Evolutionary conservation across 441 rosid genomes (phyloP).

Genomic region (Populus tomentosa): DNA sequence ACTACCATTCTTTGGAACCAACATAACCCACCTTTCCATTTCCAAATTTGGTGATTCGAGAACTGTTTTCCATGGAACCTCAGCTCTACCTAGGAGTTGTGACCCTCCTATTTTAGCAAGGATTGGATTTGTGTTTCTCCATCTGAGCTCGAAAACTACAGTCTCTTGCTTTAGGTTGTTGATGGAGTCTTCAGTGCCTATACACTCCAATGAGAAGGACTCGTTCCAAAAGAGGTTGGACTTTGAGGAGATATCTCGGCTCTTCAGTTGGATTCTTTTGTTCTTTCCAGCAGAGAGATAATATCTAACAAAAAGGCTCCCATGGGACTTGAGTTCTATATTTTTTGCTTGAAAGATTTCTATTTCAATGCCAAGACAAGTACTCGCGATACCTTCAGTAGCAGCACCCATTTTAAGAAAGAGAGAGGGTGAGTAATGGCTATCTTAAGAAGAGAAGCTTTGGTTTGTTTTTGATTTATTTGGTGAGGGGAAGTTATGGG

Average conservation of each 20-base stretch:
- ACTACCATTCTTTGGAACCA: constrained; percentile 23
- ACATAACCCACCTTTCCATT: constrained; percentile 49
- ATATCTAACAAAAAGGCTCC: constrained; percentile 54
- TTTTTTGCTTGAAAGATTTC: constrained; percentile 63
- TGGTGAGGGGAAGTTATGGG: neutral
- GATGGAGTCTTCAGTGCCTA: constrained; percentile 43
- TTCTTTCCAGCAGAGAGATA: constrained; percentile 53
- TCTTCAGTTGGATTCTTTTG: constrained; percentile 53
- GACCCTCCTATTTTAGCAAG: constrained; percentile 46
- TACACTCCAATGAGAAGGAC: constrained; percentile 57
- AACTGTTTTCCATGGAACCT: constrained; percentile 57
- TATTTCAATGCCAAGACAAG: constrained; percentile 49
- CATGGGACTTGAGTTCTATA: constrained; percentile 37
- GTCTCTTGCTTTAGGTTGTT: constrained; percentile 38
- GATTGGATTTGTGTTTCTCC: constrained; percentile 31
- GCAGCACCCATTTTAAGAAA: constrained; percentile 34
- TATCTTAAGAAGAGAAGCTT: neutral
- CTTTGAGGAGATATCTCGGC: constrained; percentile 38
- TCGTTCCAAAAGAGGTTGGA: constrained; percentile 55
- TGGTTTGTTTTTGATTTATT: neutral
- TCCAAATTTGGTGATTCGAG: constrained; percentile 53
- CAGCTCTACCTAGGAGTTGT: constrained; percentile 54
- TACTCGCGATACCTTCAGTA: constrained; percentile 4
- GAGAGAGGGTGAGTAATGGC: neutral
- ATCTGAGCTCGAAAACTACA: constrained; percentile 57